phyloP scores from a whole-genome alignment of 345 rosid species.

The Arabidopsis arenosa region DNA sequence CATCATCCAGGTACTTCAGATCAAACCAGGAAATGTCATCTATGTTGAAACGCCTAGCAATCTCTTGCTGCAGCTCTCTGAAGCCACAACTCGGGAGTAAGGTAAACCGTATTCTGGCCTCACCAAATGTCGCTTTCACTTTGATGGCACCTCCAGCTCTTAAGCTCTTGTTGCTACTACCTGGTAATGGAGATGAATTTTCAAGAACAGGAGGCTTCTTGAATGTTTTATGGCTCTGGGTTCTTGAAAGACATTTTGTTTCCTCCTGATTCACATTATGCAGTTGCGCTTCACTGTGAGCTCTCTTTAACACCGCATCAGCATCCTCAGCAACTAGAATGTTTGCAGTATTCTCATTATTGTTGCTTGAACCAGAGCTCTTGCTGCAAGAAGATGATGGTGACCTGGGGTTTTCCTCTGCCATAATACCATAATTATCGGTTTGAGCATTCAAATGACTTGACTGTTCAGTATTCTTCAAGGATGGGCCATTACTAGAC shows the following conservation, averaged over 20 bases:
- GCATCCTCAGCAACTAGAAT: constrained; percentile 45
- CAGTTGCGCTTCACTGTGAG: constrained; percentile 57
- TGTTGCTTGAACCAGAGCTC: constrained; percentile 65
- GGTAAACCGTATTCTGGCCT: constrained; percentile 66
- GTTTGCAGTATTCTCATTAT: constrained; percentile 37
- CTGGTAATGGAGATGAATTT: constrained; percentile 48
- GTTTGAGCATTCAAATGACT: constrained; percentile 48
- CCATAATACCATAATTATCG: constrained; percentile 46
- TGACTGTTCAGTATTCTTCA: constrained; percentile 45
- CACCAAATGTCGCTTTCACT: constrained; percentile 75
- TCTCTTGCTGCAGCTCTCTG: constrained; percentile 61
- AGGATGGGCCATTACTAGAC: constrained; percentile 50
- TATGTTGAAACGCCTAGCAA: constrained; percentile 59
- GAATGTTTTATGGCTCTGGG: constrained; percentile 64
- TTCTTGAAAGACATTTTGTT: constrained; percentile 54
- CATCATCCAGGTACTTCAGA: constrained; percentile 75
- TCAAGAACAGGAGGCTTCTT: constrained; percentile 52
- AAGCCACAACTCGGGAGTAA: constrained; percentile 60
- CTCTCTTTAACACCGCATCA: constrained; percentile 54
- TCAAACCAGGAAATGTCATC: constrained; percentile 52
- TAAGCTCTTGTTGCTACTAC: constrained; percentile 26
- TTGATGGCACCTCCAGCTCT: constrained; percentile 41
- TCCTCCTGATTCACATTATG: constrained; percentile 54
- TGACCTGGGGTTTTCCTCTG: constrained; percentile 58
- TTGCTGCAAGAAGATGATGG: constrained; percentile 73